Conservation (phyloP, 1,139 yeast genomes). For the Nakaseomyces bracarensis region DNA sequence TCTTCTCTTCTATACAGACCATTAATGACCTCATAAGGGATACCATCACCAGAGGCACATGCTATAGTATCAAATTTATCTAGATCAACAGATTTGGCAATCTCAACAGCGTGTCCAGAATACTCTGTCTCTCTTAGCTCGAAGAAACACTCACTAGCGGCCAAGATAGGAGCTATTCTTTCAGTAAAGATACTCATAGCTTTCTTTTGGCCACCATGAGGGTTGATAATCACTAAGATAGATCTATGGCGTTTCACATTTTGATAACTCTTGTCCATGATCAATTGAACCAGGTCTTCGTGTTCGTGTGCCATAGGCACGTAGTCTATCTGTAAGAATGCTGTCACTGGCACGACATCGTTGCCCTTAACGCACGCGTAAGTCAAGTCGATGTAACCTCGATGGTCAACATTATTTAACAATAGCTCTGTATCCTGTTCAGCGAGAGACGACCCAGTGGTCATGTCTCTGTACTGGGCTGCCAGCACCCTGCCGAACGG, state of each 20-base stretch:
- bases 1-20: conserved; percentile 65
- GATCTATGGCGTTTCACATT: conserved; percentile 39
- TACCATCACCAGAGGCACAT: conserved; percentile 95
- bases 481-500: conserved; percentile 8
- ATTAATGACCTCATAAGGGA: conserved; percentile 88
- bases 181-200: conserved; percentile 51
- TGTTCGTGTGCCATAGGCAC: conserved; percentile 6
- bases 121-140: conserved; percentile 58
- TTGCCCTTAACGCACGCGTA: conserved; percentile 6
- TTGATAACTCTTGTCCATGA: conserved; percentile 37
- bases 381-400: conserved; percentile 6
- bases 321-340: conserved; percentile 6
- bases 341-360: conserved; percentile 6
- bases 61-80: conserved; percentile 65
- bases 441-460: not conserved
- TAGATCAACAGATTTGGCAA: conserved; percentile 49
- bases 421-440: not conserved
- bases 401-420: conserved; percentile 2
- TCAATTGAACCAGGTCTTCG: conserved; percentile 25
- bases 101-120: conserved; percentile 65
- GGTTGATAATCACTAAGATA: conserved; percentile 66
- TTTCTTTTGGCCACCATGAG: conserved; percentile 81
- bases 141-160: conserved; percentile 54
- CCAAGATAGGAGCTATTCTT: conserved; percentile 59
- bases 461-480: conserved; percentile 1